Base-by-base conservation (phyloP, 139 green algal species). In the Astrephomene gubernaculifera region DNA sequence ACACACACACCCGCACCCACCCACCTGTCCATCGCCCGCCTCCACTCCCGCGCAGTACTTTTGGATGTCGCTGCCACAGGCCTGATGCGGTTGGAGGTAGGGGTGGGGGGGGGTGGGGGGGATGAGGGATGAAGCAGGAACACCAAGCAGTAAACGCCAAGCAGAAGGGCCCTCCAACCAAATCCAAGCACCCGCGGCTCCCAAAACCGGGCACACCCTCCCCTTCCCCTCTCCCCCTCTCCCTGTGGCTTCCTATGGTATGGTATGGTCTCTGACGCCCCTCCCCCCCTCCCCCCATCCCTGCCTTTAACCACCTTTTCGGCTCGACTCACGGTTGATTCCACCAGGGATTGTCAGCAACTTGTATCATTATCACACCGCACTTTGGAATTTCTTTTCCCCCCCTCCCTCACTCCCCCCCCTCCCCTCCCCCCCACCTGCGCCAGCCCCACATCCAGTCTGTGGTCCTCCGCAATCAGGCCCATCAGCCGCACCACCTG, bases 401-500 rank as follows among this genome's bases (percentile, higher is more conserved):
- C 35, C 65, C 35, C 33, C 33, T 44, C 65, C 38, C 65, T 14
- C 65, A 1, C 8, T 33, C 4, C 45, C 71, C 71, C 27, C 44
- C n/a, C n/a, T 24, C 25, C 60, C 7, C 6, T 7, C 9, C 17
- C 38, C 9, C 57, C 4, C 68, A 87, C 79, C 87, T 85, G 36
- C 27, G 36, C 27, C 10, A 82, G 27, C n/a, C 25, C 3, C 29
- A 67, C 84, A 76, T 93, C 86, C 67, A 90, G 38, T 0, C 87
- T 52, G 63, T 89, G 87, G 85, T 93, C 90, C 61, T 91, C 86
- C 33, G 87, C 89, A 19, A 82, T 78, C 45, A 90, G 72, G 63
- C 89, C 89, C 79, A 87, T 53, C 76, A 92, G 72, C 52, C 89
- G 78, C 45, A 92, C 68, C 71, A 92, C 73, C 86, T 90, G 86